A percentile compares a stretch with the other conserved stretches of the same genome.
These are phyloP conservation scores for Termitomyces sp. DNA, from an alignment of 768 basidiomycete genomes.

Conservation along the genomic window DNA sequence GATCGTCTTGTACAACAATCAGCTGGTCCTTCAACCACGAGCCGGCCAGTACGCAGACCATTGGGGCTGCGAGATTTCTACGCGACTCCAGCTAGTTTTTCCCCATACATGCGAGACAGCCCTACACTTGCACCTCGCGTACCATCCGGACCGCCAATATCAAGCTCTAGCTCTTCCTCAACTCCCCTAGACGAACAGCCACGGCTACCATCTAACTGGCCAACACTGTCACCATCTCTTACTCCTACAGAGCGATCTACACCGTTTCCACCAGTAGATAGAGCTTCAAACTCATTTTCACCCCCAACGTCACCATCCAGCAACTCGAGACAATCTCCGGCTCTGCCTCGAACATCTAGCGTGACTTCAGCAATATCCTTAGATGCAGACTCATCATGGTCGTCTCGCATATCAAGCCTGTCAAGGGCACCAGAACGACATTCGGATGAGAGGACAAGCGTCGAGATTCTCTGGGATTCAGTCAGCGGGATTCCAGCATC, in stretches of 20 bases:
- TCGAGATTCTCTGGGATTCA: background rate
- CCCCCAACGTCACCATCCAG: background rate
- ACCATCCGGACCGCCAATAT: background rate
- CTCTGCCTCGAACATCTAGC: background rate
- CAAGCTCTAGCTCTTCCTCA: background rate
- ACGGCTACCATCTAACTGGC: background rate
- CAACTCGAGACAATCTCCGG: background rate
- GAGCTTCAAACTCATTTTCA: background rate
- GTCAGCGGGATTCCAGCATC: background rate
- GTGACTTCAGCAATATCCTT: background rate
- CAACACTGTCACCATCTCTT: background rate
- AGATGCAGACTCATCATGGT: background rate
- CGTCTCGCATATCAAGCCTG: background rate
- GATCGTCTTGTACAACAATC: background rate
- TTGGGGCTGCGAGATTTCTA: conserved; percentile 1
- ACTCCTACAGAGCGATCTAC: background rate
- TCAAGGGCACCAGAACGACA: background rate
- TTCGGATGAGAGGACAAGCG: background rate
- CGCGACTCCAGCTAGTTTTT: background rate
- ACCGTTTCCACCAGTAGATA: background rate
- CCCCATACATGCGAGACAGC: too few relatives aligned
- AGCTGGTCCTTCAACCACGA: background rate
- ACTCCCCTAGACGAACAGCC: background rate
- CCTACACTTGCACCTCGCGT: background rate
- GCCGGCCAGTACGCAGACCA: background rate